Percentiles rank a stretch among this genome's conserved stretches.
These are phyloP conservation scores for Nicotiana knightiana DNA, from an alignment of 257 asterid genomes.

Conservation along the genomic window DNA sequence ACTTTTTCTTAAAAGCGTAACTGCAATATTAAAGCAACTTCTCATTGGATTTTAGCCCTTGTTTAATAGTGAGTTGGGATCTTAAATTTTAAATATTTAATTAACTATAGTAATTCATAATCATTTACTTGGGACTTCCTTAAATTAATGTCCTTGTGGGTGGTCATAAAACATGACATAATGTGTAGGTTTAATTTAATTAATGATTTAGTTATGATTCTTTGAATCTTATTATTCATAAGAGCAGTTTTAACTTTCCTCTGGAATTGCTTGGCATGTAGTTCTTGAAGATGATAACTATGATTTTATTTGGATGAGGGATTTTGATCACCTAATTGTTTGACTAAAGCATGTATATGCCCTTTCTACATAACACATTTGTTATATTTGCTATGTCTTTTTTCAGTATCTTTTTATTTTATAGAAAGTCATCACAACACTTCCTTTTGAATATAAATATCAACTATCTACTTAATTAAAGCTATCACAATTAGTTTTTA, in stretches of 20 bases:
- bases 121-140: background rate
- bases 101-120: background rate
- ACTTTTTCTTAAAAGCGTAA: background rate
- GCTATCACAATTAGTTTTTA: background rate
- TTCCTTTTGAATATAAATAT: background rate
- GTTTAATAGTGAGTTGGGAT: background rate
- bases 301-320: background rate
- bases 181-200: background rate
- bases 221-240: background rate
- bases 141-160: background rate
- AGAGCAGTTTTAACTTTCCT: background rate
- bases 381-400: background rate
- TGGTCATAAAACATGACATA: slow-evolving; percentile 9
- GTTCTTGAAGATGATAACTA: background rate
- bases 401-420: no score
- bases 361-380: background rate
- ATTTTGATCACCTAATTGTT: slow-evolving; percentile 3
- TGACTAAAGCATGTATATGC: background rate
- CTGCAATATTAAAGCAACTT: background rate
- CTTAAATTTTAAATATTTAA: background rate
- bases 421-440: background rate
- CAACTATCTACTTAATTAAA: background rate
- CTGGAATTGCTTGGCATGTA: background rate
- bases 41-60: background rate
- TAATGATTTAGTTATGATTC: background rate